Evolutionary conservation across 768 basidiomycete genomes (phyloP).

Genomic region (Cystobasidiopsis lactophilus): DNA sequence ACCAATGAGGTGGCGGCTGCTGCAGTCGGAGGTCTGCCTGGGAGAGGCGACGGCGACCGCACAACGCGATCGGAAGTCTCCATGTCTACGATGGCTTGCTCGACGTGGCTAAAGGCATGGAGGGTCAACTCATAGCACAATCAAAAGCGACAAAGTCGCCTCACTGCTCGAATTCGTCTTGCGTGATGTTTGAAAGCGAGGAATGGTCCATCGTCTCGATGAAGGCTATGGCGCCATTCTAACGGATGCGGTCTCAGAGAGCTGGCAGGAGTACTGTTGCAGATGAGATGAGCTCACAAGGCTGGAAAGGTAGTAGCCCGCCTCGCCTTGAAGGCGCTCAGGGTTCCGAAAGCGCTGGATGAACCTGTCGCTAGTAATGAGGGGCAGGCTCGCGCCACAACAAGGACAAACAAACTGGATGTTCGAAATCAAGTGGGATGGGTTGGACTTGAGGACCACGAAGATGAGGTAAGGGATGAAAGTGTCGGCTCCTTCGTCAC

Average conservation of each 20-base stretch:
- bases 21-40: background rate
- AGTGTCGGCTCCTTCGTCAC: conserved; percentile 68
- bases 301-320: conserved; percentile 90
- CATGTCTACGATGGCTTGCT: background rate
- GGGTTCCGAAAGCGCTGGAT: conserved; percentile 88
- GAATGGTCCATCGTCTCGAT: conserved; percentile 97
- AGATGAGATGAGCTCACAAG: conserved; percentile 39
- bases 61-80: background rate
- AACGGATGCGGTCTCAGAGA: background rate
- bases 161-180: conserved; percentile 73
- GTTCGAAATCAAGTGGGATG: conserved; percentile 76
- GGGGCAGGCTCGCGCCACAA: no score
- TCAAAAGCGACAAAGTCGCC: conserved; percentile 10
- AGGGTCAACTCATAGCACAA: background rate
- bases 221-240: conserved; percentile 94
- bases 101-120: background rate
- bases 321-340: conserved; percentile 71
- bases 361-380: conserved; percentile 36
- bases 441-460: conserved; percentile 84
- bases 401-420: conserved; percentile 41
- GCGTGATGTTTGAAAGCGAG: conserved; percentile 74
- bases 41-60: background rate
- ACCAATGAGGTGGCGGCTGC: background rate
- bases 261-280: background rate
- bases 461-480: conserved; percentile 88